These are phyloP conservation scores for Candida insectorum DNA, from an alignment of 805 yeast species.

Conservation along the genomic window DNA sequence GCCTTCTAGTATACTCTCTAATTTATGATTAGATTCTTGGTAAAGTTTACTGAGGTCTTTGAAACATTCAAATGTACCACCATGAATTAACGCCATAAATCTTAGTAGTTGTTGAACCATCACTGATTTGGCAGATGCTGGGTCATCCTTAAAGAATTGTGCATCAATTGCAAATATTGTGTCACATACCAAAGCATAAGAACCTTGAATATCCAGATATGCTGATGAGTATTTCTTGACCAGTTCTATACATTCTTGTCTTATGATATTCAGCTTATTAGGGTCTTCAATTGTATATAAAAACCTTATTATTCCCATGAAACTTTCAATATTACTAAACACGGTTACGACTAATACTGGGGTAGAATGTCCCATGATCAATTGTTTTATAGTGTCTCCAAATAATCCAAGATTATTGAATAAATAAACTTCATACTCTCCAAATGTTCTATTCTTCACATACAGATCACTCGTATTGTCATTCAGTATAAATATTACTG, in stretches of 20 bases:
- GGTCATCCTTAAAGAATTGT: slow-evolving; percentile 1
- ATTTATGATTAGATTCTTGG: background rate
- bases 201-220: too few relatives aligned
- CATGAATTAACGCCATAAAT: slow-evolving; percentile 29
- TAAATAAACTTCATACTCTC: background rate
- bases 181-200: too few relatives aligned
- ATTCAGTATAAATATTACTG: too few relatives aligned
- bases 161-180: slow-evolving; percentile 1
- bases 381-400: slow-evolving; percentile 7
- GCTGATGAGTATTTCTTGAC: too few relatives aligned
- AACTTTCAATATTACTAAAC: slow-evolving; percentile 9
- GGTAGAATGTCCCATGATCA: background rate
- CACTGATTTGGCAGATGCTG: slow-evolving; percentile 16
- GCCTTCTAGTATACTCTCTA: background rate
- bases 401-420: slow-evolving; percentile 4
- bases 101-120: slow-evolving; percentile 34
- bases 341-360: slow-evolving; percentile 1
- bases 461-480: too few relatives aligned
- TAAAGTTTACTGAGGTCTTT: too few relatives aligned
- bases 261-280: too few relatives aligned
- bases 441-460: too few relatives aligned
- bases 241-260: too few relatives aligned
- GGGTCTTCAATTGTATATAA: slow-evolving; percentile 4
- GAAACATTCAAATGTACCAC: slow-evolving; percentile 17
- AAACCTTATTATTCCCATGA: slow-evolving; percentile 12